These are phyloP conservation scores for Lodderomyces jiufengensis DNA, from an alignment of 1,139 yeast species.

Conservation along the genomic window DNA sequence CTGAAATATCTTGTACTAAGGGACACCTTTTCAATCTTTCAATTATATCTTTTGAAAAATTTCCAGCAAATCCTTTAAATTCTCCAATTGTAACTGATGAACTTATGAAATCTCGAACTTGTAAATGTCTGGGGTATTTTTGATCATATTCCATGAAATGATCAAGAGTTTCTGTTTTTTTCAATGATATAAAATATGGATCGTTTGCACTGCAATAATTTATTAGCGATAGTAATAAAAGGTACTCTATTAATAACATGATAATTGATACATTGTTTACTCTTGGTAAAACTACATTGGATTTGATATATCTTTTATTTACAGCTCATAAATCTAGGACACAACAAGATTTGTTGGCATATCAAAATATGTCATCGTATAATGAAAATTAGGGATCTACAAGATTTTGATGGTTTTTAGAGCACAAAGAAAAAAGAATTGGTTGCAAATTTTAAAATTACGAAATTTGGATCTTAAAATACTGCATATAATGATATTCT, in stretches of 20 bases:
- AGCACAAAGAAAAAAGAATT: too few relatives aligned
- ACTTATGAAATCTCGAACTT: slow-evolving; percentile 43
- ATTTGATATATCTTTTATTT: background rate
- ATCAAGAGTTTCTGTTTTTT: slow-evolving; percentile 30
- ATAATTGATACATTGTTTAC: background rate
- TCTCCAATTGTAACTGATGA: slow-evolving; percentile 54
- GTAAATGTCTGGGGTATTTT: slow-evolving; percentile 26
- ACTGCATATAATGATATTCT: too few relatives aligned
- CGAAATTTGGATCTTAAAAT: too few relatives aligned
- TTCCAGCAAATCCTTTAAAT: slow-evolving; percentile 62
- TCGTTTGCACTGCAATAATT: slow-evolving; percentile 6
- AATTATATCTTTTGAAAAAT: slow-evolving; percentile 47
- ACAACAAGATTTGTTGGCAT: slow-evolving; percentile 3
- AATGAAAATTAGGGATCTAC: too few relatives aligned
- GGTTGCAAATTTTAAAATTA: too few relatives aligned
- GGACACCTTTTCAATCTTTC: slow-evolving; percentile 47
- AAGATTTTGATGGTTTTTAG: too few relatives aligned
- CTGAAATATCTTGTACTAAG: slow-evolving; percentile 54
- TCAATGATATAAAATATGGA: slow-evolving; percentile 26
- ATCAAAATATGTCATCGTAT: background rate
- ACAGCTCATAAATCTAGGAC: background rate
- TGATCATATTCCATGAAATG: slow-evolving; percentile 37
- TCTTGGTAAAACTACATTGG: background rate
- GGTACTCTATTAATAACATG: background rate
- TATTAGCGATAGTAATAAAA: background rate